Base-by-base conservation (phyloP, 208 protist species). In the Acanthamoeba sp. region DNA sequence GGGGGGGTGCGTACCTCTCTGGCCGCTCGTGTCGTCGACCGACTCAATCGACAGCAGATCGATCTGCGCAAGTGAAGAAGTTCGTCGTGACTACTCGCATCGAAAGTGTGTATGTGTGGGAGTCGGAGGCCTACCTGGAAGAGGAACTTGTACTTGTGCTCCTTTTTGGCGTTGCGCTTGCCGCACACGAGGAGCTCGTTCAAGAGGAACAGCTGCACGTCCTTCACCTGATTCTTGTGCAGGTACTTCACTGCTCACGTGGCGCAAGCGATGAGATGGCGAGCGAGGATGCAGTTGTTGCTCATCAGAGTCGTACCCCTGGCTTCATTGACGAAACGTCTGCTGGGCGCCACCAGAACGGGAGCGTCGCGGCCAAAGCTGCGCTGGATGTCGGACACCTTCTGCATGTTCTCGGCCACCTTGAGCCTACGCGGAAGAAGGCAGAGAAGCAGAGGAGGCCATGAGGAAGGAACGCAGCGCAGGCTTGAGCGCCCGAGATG, bases 141-240 rank as follows among this genome's bases (percentile, higher is more conserved):
- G 78, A 87, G 78, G 78, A 87, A 87, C 78, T 87, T 87, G 78
- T 87, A 62, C 34, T 87, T 87, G 78, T 87, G 78, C 45, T 59
- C 78, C 48, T 87, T 50, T n/a, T 87, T 87, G 36, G 69, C 22
- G 45, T 87, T 87, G 40, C 45, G 48, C 45, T 55, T 87, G 0
- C 78, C 78, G 45, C 78, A 87, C 7, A 87, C 78, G 32, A 87
- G 78, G 0, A 59, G 5, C 48, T 87, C 78, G 78, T 87, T 87
- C 27, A 87, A 20, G 14, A 87, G 48, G 45, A 62, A 87, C 48
- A 87, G 48, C 45, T 59, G 78, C n/a, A 59, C 78, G 20, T 87
- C 78, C 27, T 59, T 57, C 1, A 62, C 78, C 78, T 87, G 78
- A 45, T 87, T 50, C 78, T 87, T 87, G 45, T 87, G 40, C 27